Conservation (phyloP, 805 yeast species). For the Sugiyamaella chiloensis region DNA sequence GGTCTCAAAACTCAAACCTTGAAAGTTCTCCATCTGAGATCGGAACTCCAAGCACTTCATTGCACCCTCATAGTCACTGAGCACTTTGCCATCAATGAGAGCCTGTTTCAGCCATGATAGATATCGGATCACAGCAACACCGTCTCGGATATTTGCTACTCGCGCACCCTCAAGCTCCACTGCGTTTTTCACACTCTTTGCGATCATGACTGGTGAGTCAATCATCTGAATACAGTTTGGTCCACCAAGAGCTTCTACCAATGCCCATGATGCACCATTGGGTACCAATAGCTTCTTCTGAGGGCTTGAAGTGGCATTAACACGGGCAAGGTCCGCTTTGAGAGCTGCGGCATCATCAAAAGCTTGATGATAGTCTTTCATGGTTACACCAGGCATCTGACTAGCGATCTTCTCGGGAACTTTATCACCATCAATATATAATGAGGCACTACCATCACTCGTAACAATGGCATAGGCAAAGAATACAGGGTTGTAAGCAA, state of each 20-base stretch:
- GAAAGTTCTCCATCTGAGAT: constrained; percentile 35
- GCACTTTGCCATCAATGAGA: constrained; percentile 38
- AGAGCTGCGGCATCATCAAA: constrained; percentile 50
- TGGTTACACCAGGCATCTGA: constrained; percentile 45
- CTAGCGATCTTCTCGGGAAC: constrained; percentile 37
- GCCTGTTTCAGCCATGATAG: constrained; percentile 79
- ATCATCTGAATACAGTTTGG: constrained; percentile 40
- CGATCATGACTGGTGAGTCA: constrained; percentile 58
- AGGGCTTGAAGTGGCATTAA: constrained; percentile 14
- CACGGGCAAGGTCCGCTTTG: constrained; percentile 15
- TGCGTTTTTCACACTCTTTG: constrained; percentile 74
- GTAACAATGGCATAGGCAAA: constrained; percentile 61
- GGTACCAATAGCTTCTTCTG: constrained; percentile 49
- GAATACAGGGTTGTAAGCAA: constrained; percentile 83
- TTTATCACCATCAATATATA: constrained; percentile 55
- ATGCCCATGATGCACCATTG: constrained; percentile 63
- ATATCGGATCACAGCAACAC: constrained; percentile 67
- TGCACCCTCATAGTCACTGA: constrained; percentile 60
- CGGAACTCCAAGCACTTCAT: constrained; percentile 49
- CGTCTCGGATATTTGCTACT: constrained; percentile 79
- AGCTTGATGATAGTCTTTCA: constrained; percentile 54
- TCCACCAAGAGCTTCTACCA: constrained; percentile 50
- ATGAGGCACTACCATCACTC: constrained; percentile 37
- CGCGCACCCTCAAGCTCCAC: constrained; percentile 70
- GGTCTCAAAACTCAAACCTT: constrained; percentile 68